These are phyloP conservation scores for Saccharomycopsis sp. DNA, from an alignment of 805 yeast species.

Conservation along the genomic window DNA sequence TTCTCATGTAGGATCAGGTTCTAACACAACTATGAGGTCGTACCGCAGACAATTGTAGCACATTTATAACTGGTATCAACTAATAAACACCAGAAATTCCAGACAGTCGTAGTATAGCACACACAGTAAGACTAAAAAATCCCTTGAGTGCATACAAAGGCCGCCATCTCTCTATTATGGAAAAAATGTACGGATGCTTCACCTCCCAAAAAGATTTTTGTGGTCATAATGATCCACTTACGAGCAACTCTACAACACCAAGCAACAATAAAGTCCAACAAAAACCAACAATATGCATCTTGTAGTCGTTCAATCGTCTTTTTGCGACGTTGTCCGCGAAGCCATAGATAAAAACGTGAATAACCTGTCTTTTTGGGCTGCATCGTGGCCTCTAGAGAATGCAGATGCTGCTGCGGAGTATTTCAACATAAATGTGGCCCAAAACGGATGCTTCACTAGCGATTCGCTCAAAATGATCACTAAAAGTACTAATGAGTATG, in stretches of 20 bases:
- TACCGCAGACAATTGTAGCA: too few relatives aligned
- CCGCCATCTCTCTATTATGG: too few relatives aligned
- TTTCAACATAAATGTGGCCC: not conserved
- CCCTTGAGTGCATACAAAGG: too few relatives aligned
- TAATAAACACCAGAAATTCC: too few relatives aligned
- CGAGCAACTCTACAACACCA: too few relatives aligned
- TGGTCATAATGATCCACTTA: not conserved
- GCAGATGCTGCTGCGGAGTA: not conserved
- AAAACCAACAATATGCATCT: conserved; percentile 7
- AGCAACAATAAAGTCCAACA: too few relatives aligned
- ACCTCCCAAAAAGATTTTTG: not conserved
- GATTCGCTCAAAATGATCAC: not conserved
- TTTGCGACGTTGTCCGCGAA: conserved; percentile 3
- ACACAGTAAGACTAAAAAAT: too few relatives aligned
- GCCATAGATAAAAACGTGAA: not conserved
- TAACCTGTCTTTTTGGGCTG: conserved; percentile 9
- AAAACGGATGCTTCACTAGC: not conserved
- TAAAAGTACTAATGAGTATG: not conserved
- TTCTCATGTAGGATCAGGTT: too few relatives aligned
- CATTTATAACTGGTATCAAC: too few relatives aligned
- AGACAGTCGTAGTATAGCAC: too few relatives aligned
- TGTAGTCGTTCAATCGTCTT: conserved; percentile 8
- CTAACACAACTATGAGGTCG: too few relatives aligned
- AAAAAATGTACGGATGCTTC: not conserved
- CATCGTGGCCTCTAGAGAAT: conserved; percentile 4